A percentile compares a stretch with the other conserved stretches of the same genome.
These are phyloP conservation scores for Colletotrichum siamense DNA, from an alignment of 2,329 filamentous ascomycete species.

Conservation along the genomic window DNA sequence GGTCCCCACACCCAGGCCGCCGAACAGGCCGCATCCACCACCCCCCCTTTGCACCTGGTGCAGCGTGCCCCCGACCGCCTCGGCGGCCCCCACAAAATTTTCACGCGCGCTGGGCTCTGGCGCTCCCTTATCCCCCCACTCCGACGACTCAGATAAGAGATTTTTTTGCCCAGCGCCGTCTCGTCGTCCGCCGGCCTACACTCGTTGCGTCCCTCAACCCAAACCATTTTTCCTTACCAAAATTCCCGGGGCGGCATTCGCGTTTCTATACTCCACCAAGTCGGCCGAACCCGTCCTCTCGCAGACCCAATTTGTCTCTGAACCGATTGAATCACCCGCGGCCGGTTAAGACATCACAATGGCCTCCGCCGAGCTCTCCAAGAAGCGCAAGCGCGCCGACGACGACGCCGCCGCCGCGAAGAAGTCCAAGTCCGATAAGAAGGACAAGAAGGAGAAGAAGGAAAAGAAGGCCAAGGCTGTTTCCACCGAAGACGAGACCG, in stretches of 20 bases:
- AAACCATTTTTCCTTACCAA: not conserved
- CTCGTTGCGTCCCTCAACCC: not conserved
- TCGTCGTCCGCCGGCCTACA: not conserved
- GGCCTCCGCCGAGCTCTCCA: slow-evolving; percentile 20
- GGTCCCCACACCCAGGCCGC: slow-evolving; percentile 10
- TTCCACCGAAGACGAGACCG: not conserved
- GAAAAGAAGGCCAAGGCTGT: slow-evolving; percentile 14
- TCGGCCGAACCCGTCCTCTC: too few relatives aligned
- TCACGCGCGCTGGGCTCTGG: not conserved
- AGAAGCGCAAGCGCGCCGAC: slow-evolving; percentile 29
- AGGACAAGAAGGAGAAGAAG: slow-evolving; percentile 25
- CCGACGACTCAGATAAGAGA: slow-evolving; percentile 6
- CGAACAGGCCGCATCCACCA: slow-evolving; percentile 1
- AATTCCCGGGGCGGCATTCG: not conserved
- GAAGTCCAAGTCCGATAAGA: slow-evolving; percentile 30
- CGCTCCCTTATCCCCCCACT: slow-evolving; percentile 11
- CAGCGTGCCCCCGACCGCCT: not conserved
- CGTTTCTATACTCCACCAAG: not conserved
- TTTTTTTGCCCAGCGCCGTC: not conserved
- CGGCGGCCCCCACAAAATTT: not conserved
- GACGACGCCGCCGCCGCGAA: slow-evolving; percentile 23
- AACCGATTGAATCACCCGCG: not conserved
- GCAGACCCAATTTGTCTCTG: too few relatives aligned
- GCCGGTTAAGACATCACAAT: not conserved
- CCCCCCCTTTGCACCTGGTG: not conserved